Conservation (phyloP, 2,329 filamentous ascomycete genomes). For the Raffaelea deltoideospora region DNA sequence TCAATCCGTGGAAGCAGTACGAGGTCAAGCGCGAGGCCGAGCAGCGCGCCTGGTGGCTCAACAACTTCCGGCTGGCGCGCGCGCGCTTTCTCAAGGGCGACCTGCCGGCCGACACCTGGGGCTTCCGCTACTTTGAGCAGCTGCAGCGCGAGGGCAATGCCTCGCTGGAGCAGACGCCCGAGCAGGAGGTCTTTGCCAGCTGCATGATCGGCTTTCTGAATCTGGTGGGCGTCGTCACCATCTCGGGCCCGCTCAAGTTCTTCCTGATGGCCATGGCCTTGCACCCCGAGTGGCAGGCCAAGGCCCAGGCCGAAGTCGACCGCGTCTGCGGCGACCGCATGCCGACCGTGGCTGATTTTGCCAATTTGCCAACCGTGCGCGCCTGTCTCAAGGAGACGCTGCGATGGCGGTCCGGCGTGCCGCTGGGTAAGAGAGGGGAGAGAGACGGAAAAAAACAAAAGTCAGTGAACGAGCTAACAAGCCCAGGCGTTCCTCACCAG, state of each 20-base stretch:
- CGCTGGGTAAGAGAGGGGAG: slow-evolving; percentile 23
- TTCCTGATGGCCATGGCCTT: slow-evolving; percentile 37
- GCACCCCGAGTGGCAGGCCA: slow-evolving; percentile 35
- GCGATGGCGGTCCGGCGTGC: slow-evolving; percentile 41
- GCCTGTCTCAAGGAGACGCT: slow-evolving; percentile 43
- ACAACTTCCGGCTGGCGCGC: slow-evolving; percentile 25
- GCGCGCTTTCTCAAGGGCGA: slow-evolving; percentile 22
- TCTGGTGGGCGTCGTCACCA: slow-evolving; percentile 33
- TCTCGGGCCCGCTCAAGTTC: slow-evolving; percentile 32
- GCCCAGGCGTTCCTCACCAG: slow-evolving; percentile 27
- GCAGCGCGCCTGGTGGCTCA: slow-evolving; percentile 31
- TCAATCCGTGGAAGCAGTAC: slow-evolving; percentile 33
- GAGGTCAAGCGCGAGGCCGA: slow-evolving; percentile 26
- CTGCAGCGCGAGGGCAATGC: slow-evolving; percentile 23
- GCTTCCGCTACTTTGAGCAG: slow-evolving; percentile 30
- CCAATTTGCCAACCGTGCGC: slow-evolving; percentile 34
- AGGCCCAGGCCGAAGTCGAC: slow-evolving; percentile 42
- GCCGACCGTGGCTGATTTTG: slow-evolving; percentile 33
- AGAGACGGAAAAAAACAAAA: background rate
- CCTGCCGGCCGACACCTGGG: slow-evolving; percentile 30
- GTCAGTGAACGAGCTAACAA: slow-evolving; percentile 12
- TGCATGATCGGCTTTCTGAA: slow-evolving; percentile 38
- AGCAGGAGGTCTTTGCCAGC: slow-evolving; percentile 29
- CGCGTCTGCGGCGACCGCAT: slow-evolving; percentile 36
- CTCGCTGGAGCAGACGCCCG: slow-evolving; percentile 22